Conservation (phyloP, 768 basidiomycete genomes). For the Pleurotus djamor region DNA sequence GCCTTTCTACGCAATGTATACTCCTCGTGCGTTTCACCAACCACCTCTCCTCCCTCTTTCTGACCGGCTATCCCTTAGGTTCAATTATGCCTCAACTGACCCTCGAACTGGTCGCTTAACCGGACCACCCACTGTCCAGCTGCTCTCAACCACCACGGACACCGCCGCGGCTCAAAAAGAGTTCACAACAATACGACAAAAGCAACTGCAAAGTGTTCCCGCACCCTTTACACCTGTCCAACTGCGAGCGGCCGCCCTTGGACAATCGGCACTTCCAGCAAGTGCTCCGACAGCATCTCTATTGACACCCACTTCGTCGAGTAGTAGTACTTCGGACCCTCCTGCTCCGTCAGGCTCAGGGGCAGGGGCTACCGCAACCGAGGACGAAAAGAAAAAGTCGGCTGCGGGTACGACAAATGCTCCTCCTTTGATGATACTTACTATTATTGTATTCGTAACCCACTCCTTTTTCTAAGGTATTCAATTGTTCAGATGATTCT, state of each 20-base stretch:
- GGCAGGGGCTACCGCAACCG: too few relatives aligned
- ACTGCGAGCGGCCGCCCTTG: not conserved
- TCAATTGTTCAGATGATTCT: too few relatives aligned
- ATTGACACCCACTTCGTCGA: not conserved
- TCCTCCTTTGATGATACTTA: too few relatives aligned
- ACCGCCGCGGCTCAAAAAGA: not conserved
- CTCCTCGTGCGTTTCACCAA: not conserved
- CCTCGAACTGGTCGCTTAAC: conserved; percentile 31
- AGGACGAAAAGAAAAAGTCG: too few relatives aligned
- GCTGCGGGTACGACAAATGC: too few relatives aligned
- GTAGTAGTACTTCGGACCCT: too few relatives aligned
- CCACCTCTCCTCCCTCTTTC: not conserved
- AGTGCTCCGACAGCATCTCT: not conserved
- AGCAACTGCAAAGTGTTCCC: not conserved
- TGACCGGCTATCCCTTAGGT: conserved; percentile 20
- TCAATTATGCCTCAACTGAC: conserved; percentile 61
- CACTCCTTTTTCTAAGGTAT: too few relatives aligned
- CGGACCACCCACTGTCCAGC: conserved; percentile 57
- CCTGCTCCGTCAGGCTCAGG: too few relatives aligned
- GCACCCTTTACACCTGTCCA: not conserved
- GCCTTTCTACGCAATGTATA: conserved; percentile 50
- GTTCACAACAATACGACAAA: not conserved
- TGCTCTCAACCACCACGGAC: conserved; percentile 52
- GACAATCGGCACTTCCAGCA: not conserved
- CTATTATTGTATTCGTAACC: too few relatives aligned